Conservation (phyloP, 2,329 filamentous ascomycete species). For the Diaporthe citrichinensis region DNA sequence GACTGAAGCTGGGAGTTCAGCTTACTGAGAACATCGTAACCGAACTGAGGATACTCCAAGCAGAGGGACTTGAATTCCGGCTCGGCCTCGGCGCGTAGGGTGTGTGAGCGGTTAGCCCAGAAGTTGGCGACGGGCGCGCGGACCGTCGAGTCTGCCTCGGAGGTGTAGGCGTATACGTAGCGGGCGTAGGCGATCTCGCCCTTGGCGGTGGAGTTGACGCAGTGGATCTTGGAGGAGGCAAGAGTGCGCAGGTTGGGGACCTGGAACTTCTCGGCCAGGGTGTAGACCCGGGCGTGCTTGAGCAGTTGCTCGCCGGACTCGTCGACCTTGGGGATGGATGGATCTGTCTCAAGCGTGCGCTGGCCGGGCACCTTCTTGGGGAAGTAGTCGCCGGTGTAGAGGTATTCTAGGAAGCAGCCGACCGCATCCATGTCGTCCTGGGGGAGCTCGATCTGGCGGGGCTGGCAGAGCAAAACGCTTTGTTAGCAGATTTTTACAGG, state of each 20-base stretch:
- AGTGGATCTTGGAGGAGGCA: slow-evolving; percentile 91
- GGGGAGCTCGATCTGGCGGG: slow-evolving; percentile 77
- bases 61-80: slow-evolving; percentile 88
- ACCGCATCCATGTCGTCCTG: slow-evolving; percentile 80
- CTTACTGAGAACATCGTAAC: slow-evolving; percentile 90
- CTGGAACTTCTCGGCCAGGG: slow-evolving; percentile 84
- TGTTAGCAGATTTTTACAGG: background rate
- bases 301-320: slow-evolving; percentile 86
- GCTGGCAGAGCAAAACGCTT: slow-evolving; percentile 52
- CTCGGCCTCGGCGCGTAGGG: slow-evolving; percentile 87
- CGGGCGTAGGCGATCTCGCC: slow-evolving; percentile 94
- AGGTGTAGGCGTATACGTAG: slow-evolving; percentile 87
- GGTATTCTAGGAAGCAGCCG: slow-evolving; percentile 84
- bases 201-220: slow-evolving; percentile 87
- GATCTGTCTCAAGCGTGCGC: slow-evolving; percentile 78
- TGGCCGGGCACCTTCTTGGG: slow-evolving; percentile 75
- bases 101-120: slow-evolving; percentile 87
- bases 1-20: slow-evolving; percentile 38
- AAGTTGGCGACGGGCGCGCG: slow-evolving; percentile 89
- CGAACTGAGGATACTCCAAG: slow-evolving; percentile 91
- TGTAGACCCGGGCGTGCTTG: slow-evolving; percentile 91
- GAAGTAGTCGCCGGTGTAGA: slow-evolving; percentile 91
- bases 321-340: slow-evolving; percentile 76
- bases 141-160: slow-evolving; percentile 77
- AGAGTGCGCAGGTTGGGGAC: slow-evolving; percentile 79